A percentile compares a stretch with the other conserved stretches of the same genome.
Conservation (phyloP, 1,284 basidiomycete species). For the Peniophora sp. region DNA sequence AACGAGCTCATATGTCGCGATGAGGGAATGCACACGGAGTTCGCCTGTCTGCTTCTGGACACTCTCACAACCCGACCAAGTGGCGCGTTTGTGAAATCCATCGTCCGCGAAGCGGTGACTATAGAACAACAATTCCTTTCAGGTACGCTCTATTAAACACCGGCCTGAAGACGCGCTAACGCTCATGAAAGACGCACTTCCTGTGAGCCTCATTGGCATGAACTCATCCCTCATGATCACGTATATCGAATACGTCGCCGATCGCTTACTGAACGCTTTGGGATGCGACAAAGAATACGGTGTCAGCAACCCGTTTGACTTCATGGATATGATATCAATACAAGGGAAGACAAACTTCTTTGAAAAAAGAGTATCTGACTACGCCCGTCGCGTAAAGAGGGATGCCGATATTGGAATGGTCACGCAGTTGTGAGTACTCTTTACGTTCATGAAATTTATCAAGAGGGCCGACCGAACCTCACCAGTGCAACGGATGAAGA, state of each 20-base stretch:
- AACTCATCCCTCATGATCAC: slow-evolving; percentile 82
- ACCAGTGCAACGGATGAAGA: too few species aligned
- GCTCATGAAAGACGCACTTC: slow-evolving; percentile 57
- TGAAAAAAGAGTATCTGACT: slow-evolving; percentile 85
- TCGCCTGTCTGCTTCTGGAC: slow-evolving; percentile 93
- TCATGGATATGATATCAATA: slow-evolving; percentile 93
- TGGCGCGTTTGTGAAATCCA: slow-evolving; percentile 25
- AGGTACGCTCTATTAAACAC: slow-evolving; percentile 26
- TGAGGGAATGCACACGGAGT: slow-evolving; percentile 98
- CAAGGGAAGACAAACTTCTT: slow-evolving; percentile 83
- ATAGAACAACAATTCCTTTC: slow-evolving; percentile 85
- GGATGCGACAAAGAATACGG: slow-evolving; percentile 81
- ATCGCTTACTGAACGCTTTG: slow-evolving; percentile 80
- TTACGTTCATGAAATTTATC: too few species aligned
- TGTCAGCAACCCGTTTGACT: slow-evolving; percentile 75
- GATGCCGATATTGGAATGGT: too few species aligned
- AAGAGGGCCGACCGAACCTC: too few species aligned
- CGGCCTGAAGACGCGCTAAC: neutral
- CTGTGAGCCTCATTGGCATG: slow-evolving; percentile 74
- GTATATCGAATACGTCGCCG: slow-evolving; percentile 97
- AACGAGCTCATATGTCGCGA: slow-evolving; percentile 97
- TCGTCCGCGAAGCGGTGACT: slow-evolving; percentile 79
- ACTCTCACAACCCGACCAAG: slow-evolving; percentile 13
- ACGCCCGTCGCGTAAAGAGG: slow-evolving; percentile 24
- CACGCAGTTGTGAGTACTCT: too few species aligned